phyloP scores from a whole-genome alignment of 2,329 filamentous ascomycete genomes.

The Calonectria multiphialidica region DNA sequence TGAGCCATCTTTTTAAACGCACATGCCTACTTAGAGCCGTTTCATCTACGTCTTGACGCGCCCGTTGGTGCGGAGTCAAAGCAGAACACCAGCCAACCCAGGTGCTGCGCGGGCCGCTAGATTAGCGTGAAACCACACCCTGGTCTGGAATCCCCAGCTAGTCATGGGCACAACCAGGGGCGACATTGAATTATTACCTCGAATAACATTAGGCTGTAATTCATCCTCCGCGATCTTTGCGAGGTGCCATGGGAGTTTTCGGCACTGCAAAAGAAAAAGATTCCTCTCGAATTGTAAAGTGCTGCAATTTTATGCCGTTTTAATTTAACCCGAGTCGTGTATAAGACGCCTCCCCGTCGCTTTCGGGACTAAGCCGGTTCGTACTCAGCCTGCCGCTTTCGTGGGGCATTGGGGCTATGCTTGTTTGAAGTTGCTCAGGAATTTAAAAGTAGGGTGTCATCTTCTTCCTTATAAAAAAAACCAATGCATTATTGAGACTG shows the following conservation, averaged over 20 bases:
- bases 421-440: neutral
- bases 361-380: neutral
- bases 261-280: neutral
- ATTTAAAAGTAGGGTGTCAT: neutral
- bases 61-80: slow-evolving; percentile 13
- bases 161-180: neutral
- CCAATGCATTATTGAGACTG: neutral
- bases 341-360: neutral
- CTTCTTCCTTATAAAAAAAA: neutral
- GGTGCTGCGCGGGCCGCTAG: slow-evolving; percentile 16
- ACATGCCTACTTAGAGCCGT: slow-evolving; percentile 2
- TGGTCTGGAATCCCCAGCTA: neutral
- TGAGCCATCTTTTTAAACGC: neutral
- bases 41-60: slow-evolving; percentile 22
- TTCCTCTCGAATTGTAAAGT: neutral
- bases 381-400: neutral
- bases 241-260: neutral
- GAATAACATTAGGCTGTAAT: neutral
- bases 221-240: neutral
- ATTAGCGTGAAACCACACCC: slow-evolving; percentile 38
- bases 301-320: neutral
- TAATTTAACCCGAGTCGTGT: neutral
- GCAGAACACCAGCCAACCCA: slow-evolving; percentile 12
- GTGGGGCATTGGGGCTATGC: neutral
- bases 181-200: neutral